Evolutionary conservation across 768 basidiomycete genomes (phyloP), one percentile per base, ranked within the genome.

Genomic region (Podaxis rugospora): DNA sequence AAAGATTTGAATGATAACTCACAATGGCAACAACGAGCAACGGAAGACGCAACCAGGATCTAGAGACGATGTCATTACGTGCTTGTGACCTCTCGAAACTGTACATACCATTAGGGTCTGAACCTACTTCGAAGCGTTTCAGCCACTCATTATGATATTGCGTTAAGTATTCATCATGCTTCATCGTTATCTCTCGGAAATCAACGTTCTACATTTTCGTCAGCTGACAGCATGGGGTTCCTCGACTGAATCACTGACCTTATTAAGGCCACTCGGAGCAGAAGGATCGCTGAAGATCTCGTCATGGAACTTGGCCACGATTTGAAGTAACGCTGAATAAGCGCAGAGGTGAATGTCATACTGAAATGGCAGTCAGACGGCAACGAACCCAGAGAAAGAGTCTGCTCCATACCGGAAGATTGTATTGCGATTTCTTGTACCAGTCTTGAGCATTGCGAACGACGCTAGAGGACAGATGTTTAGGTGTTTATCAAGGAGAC

Each of bases 281-380:
- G 78, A 78, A 5, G 86, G 84, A 68, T 89, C 87, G 18, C 86
- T 89, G 69, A 88, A 90, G 18, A 93, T 84, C 55, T 85, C 84
- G 51, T 90, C 89, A 62, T 91, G 90, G 75, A 90, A 92, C 36
- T 80, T 80, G 13, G 86, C 83, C 5, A 92, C 83, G 50, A 92
- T 85, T 39, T 85, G 83, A 49, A 92, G 72, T 36, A 92, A 76
- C 13, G 81, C 80, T 1, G 89, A 85, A 66, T 92, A 89, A 23
- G 81, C 87, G 66, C 88, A 92, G 25, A 92, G 74, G 62, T 92
- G 89, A 49, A 92, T 74, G 66, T 92, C 90, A 66, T 86, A 88
- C 88, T 90, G 57, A 49, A 60, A 60, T 28, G 46, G n/a, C 54
- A 39, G 63, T 60, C 11, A 66, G 42, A 42, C n/a, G 13, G 23